These are phyloP conservation scores for Colletotrichum falcatum DNA, from an alignment of 2,329 filamentous ascomycete species.

Conservation along the genomic window DNA sequence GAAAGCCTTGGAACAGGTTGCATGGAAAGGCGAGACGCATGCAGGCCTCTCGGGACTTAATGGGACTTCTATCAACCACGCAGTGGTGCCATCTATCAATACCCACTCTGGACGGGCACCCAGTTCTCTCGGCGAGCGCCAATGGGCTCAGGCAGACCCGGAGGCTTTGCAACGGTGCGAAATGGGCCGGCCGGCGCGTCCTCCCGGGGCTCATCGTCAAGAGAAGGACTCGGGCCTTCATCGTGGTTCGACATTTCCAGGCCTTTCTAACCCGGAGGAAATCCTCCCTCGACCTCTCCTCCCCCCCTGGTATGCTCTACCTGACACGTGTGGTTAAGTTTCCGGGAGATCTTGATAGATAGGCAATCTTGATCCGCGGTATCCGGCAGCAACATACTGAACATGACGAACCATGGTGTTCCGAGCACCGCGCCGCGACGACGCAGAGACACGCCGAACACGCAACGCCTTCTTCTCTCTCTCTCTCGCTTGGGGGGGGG, in stretches of 20 bases:
- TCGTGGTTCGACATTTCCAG: conserved; percentile 22
- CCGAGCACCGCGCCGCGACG: conserved; percentile 1
- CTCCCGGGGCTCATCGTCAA: not conserved
- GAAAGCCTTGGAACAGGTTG: conserved; percentile 4
- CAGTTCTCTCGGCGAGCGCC: conserved; percentile 5
- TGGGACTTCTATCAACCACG: too few relatives aligned
- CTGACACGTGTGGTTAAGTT: not conserved
- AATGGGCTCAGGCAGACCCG: conserved; percentile 6
- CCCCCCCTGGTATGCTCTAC: not conserved
- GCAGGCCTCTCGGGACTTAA: conserved; percentile 27
- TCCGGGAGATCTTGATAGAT: not conserved
- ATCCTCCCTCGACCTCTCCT: conserved; percentile 7
- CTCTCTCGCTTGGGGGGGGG: too few relatives aligned
- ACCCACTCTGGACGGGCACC: conserved; percentile 4
- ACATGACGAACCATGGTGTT: conserved; percentile 5
- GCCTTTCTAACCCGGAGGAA: conserved; percentile 20
- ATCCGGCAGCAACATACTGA: conserved; percentile 22
- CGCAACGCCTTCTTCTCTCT: not conserved
- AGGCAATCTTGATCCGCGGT: conserved; percentile 4
- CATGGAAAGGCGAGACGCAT: conserved; percentile 15
- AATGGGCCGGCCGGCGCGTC: conserved; percentile 11
- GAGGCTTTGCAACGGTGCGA: conserved; percentile 4
- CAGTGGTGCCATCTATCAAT: not conserved
- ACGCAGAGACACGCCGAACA: not conserved
- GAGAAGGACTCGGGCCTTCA: not conserved